Conservation (phyloP, 2,329 filamentous ascomycete species). For the Lachnellula subtilissima region DNA sequence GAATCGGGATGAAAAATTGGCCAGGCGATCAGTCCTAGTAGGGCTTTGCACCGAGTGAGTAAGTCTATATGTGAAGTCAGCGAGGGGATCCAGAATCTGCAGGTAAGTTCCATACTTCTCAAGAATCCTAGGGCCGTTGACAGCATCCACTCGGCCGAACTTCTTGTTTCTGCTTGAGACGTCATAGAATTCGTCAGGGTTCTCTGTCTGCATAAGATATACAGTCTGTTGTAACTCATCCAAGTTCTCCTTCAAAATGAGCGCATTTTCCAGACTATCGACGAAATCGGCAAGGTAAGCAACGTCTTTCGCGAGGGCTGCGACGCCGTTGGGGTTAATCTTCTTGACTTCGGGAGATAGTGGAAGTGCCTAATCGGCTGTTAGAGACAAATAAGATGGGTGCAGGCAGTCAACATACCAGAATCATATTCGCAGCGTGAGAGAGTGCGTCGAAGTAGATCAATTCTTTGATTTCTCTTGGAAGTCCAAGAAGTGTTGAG, state of each 20-base stretch:
- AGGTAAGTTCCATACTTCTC: slow-evolving; percentile 66
- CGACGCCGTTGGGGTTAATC: slow-evolving; percentile 83
- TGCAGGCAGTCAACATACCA: slow-evolving; percentile 46
- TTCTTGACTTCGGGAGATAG: slow-evolving; percentile 73
- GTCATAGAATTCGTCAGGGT: slow-evolving; percentile 96
- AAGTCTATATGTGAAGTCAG: slow-evolving; percentile 43
- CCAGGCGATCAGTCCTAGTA: slow-evolving; percentile 57
- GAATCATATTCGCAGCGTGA: slow-evolving; percentile 81
- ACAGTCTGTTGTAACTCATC: slow-evolving; percentile 94
- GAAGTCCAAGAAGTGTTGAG: slow-evolving; percentile 86
- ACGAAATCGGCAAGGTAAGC: slow-evolving; percentile 83
- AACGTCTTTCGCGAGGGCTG: slow-evolving; percentile 76
- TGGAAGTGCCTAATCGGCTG: slow-evolving; percentile 14
- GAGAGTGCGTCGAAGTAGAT: slow-evolving; percentile 96
- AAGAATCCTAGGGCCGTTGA: slow-evolving; percentile 82
- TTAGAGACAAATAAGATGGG: background rate
- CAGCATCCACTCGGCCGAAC: slow-evolving; percentile 85
- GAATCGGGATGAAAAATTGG: slow-evolving; percentile 71
- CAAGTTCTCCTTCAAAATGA: slow-evolving; percentile 82
- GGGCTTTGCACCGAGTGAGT: slow-evolving; percentile 58
- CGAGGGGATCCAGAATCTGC: background rate
- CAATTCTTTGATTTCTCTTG: slow-evolving; percentile 91
- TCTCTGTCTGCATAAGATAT: slow-evolving; percentile 78
- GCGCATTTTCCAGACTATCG: slow-evolving; percentile 72
- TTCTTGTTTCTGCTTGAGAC: slow-evolving; percentile 85